Evolutionary conservation across 257 asterid species (phyloP).

Genomic region (Gentiana macrophylla): DNA sequence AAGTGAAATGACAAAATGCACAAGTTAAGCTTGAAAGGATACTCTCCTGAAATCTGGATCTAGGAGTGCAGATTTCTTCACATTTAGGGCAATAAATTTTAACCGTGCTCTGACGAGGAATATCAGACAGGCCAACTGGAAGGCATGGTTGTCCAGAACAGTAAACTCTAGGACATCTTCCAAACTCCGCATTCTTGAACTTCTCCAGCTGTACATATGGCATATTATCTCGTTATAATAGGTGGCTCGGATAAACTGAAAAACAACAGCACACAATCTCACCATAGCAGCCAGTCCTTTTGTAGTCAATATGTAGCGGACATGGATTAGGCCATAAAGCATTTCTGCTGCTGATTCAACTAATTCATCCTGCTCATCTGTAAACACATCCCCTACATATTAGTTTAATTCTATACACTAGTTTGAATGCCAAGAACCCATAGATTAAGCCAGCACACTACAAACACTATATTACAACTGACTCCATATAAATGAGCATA

Average conservation of each 20-base stretch:
- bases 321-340: slow-evolving; percentile 57
- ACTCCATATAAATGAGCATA: no score
- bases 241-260: slow-evolving; percentile 8
- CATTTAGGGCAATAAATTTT: slow-evolving; percentile 51
- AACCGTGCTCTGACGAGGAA: slow-evolving; percentile 47
- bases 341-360: slow-evolving; percentile 62
- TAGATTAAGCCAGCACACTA: no score
- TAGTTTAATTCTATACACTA: slow-evolving; percentile 20
- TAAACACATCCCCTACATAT: slow-evolving; percentile 43
- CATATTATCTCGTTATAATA: slow-evolving; percentile 14
- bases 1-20: not conserved
- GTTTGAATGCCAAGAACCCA: slow-evolving; percentile 5
- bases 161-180: slow-evolving; percentile 54
- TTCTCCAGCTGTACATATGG: slow-evolving; percentile 39
- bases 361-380: slow-evolving; percentile 52
- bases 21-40: slow-evolving; percentile 24
- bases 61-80: slow-evolving; percentile 48
- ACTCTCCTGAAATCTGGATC: slow-evolving; percentile 54
- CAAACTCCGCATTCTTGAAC: slow-evolving; percentile 60
- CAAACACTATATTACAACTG: no score
- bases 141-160: slow-evolving; percentile 64
- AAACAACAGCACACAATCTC: slow-evolving; percentile 16
- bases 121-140: slow-evolving; percentile 50
- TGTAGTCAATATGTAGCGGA: slow-evolving; percentile 50
- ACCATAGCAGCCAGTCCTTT: slow-evolving; percentile 61